phyloP scores from a whole-genome alignment of 2,329 filamentous ascomycete species.

The Pseudogymnoascus sp. region DNA sequence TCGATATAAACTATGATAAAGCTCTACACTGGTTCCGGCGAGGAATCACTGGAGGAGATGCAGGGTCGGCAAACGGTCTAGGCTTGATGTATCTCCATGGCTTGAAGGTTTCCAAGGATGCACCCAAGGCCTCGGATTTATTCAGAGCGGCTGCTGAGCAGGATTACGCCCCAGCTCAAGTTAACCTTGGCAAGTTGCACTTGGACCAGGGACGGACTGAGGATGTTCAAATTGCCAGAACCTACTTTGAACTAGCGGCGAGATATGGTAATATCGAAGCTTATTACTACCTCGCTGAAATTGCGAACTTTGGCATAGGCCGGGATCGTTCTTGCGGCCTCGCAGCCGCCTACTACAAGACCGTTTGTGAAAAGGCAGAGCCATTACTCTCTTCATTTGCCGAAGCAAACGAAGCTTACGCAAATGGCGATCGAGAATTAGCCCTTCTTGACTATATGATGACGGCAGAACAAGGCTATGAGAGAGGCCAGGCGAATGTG shows the following conservation, averaged over 20 bases:
- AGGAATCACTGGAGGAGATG: slow-evolving; percentile 54
- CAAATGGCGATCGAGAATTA: slow-evolving; percentile 52
- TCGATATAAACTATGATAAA: slow-evolving; percentile 54
- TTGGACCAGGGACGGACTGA: slow-evolving; percentile 51
- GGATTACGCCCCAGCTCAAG: slow-evolving; percentile 57
- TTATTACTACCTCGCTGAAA: slow-evolving; percentile 64
- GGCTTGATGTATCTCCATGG: slow-evolving; percentile 64
- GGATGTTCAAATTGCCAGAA: slow-evolving; percentile 42
- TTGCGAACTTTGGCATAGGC: slow-evolving; percentile 56
- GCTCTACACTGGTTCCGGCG: slow-evolving; percentile 61
- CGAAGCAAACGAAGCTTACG: slow-evolving; percentile 59
- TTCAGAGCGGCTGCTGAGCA: slow-evolving; percentile 61
- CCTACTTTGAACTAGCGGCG: slow-evolving; percentile 63
- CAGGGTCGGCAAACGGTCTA: slow-evolving; percentile 59
- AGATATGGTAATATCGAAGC: slow-evolving; percentile 62
- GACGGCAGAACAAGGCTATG: slow-evolving; percentile 67
- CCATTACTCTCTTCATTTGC: slow-evolving; percentile 50
- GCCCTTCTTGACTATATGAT: slow-evolving; percentile 60
- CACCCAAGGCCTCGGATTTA: slow-evolving; percentile 51
- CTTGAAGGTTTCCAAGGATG: slow-evolving; percentile 52
- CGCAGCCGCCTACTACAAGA: slow-evolving; percentile 60
- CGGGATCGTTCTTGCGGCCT: slow-evolving; percentile 57
- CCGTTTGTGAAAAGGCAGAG: slow-evolving; percentile 49
- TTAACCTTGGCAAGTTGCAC: slow-evolving; percentile 57
- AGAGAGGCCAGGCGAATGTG: slow-evolving; percentile 62